These are phyloP conservation scores for Fusarium denticulatum DNA, from an alignment of 2,329 filamentous ascomycete species.

Conservation along the genomic window DNA sequence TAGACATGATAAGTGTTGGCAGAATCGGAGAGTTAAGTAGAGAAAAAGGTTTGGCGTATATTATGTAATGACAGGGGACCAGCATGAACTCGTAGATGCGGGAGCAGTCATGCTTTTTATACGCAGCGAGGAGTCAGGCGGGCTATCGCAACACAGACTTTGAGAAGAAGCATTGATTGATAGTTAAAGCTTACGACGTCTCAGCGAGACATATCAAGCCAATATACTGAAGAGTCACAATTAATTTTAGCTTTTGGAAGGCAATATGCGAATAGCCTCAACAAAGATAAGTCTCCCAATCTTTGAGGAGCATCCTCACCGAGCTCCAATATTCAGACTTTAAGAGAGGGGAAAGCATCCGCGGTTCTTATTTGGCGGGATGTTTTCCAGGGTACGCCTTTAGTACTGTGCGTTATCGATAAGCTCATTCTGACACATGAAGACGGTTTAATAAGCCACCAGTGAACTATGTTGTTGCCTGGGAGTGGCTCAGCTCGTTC, in stretches of 20 bases:
- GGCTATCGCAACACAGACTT: not conserved
- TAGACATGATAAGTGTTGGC: not conserved
- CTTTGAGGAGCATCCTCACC: not conserved
- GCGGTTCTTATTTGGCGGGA: no score
- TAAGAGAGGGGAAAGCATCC: not conserved
- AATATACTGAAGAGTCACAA: not conserved
- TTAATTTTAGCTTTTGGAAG: not conserved
- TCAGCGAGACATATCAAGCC: not conserved
- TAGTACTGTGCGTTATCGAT: not conserved
- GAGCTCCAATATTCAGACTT: not conserved
- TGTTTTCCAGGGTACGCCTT: fast-evolving
- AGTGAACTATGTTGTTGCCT: no score
- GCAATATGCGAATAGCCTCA: not conserved
- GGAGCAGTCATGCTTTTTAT: not conserved
- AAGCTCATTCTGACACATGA: not conserved
- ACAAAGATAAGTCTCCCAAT: not conserved
- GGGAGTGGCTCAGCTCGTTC: fast-evolving
- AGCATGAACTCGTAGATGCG: not conserved
- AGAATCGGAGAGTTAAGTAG: not conserved
- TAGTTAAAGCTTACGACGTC: not conserved
- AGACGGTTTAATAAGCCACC: no score
- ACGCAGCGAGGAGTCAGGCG: not conserved
- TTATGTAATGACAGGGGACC: not conserved
- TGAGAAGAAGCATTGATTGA: not conserved
- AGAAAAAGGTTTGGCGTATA: not conserved